Evolutionary conservation across 2,329 filamentous ascomycete species (phyloP).

Genomic region (Penicillium capsulatum): DNA sequence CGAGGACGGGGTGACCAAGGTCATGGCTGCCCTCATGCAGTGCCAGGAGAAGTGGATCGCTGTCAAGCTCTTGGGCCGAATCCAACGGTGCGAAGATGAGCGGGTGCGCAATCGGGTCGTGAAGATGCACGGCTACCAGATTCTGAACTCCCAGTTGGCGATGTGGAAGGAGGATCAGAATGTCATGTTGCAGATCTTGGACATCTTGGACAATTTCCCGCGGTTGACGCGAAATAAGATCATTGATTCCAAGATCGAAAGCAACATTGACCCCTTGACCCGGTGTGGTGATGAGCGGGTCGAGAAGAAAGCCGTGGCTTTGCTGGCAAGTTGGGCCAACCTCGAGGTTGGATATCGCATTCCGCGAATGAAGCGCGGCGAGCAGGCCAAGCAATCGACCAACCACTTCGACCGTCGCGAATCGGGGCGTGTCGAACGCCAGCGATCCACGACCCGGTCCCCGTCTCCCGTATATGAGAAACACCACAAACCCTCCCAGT

Average conservation of each 20-base stretch:
- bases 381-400: constrained; percentile 49
- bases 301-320: constrained; percentile 61
- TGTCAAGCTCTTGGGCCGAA: constrained; percentile 85
- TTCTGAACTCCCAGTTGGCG: constrained; percentile 79
- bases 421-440: constrained; percentile 46
- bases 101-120: constrained; percentile 82
- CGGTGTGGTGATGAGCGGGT: constrained; percentile 70
- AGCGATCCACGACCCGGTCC: constrained; percentile 51
- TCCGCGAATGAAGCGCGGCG: constrained; percentile 75
- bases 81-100: constrained; percentile 82
- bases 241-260: constrained; percentile 89
- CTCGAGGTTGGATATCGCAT: constrained; percentile 90
- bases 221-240: constrained; percentile 96
- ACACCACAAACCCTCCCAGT: constrained; percentile 2
- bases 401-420: constrained; percentile 62
- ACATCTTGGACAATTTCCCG: constrained; percentile 83
- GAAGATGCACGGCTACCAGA: constrained; percentile 95
- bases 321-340: constrained; percentile 83
- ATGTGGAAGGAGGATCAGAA: constrained; percentile 88
- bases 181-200: constrained; percentile 80
- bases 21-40: constrained; percentile 95
- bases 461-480: constrained; percentile 38
- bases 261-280: constrained; percentile 66
- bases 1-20: constrained; percentile 80
- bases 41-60: constrained; percentile 99